phyloP scores from a whole-genome alignment of 352 stramenopile species.

The Phytophthora constricta region DNA sequence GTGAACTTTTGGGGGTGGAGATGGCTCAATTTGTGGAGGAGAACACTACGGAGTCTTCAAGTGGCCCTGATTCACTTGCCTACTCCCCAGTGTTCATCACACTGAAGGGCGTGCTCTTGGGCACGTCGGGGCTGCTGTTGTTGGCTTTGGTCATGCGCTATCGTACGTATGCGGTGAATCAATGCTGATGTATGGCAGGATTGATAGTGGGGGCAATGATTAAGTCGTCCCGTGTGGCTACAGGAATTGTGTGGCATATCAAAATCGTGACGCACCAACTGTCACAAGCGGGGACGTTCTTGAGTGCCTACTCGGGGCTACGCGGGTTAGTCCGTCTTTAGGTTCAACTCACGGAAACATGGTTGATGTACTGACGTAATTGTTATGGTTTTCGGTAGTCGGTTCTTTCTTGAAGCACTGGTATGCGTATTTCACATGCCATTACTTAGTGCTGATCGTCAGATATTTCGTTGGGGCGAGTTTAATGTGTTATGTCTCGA shows the following conservation, averaged over 20 bases:
- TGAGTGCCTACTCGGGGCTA: slow-evolving; percentile 46
- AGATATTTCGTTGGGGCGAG: slow-evolving; percentile 36
- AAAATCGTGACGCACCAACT: slow-evolving; percentile 54
- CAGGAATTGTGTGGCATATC: slow-evolving; percentile 47
- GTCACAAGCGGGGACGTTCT: slow-evolving; percentile 34
- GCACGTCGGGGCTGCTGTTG: slow-evolving; percentile 41
- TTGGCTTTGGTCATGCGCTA: slow-evolving; percentile 53
- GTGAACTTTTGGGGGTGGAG: slow-evolving; percentile 57
- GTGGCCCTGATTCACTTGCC: slow-evolving; percentile 12
- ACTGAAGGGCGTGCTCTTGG: slow-evolving; percentile 52
- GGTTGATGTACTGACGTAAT: background rate
- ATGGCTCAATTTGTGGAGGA: slow-evolving; percentile 26
- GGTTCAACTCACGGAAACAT: background rate
- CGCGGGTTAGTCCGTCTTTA: slow-evolving; percentile 32
- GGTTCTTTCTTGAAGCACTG: slow-evolving; percentile 49
- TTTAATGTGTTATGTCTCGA: slow-evolving; percentile 47
- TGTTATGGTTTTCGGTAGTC: slow-evolving; percentile 22
- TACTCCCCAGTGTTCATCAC: slow-evolving; percentile 34
- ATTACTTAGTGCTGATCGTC: slow-evolving; percentile 32
- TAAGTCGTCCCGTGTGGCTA: background rate
- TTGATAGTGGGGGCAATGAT: no score
- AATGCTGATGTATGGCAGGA: no score
- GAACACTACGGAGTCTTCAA: background rate
- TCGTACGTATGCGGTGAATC: slow-evolving; percentile 45
- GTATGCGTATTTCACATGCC: slow-evolving; percentile 55